Percentiles rank a stretch among this genome's conserved stretches.
Conservation (phyloP, 1,284 basidiomycete genomes). For the Melanopsichium pennsylvanicum region DNA sequence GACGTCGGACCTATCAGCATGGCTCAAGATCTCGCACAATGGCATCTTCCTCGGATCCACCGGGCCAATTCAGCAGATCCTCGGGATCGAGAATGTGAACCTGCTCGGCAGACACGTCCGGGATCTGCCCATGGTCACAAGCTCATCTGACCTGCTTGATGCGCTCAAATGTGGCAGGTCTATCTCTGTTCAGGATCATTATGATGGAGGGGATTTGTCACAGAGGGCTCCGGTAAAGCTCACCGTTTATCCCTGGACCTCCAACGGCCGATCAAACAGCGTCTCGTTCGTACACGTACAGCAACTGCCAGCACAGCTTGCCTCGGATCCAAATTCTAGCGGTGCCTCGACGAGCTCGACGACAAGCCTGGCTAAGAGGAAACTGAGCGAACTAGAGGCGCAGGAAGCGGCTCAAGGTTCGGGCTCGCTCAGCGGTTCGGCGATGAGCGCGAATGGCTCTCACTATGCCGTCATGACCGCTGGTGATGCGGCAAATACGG, state of each 20-base stretch:
- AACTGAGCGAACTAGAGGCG: conserved; percentile 11
- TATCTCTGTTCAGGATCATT: conserved; percentile 44
- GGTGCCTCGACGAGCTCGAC: not conserved
- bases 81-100: conserved; percentile 42
- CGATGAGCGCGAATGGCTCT: conserved; percentile 11
- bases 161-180: conserved; percentile 33
- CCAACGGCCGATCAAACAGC: conserved; percentile 30
- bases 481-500: conserved; percentile 32
- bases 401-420: conserved; percentile 5
- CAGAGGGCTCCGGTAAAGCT: conserved; percentile 36
- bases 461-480: conserved; percentile 29
- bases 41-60: conserved; percentile 46
- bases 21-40: conserved; percentile 48
- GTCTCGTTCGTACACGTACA: conserved; percentile 45
- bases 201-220: conserved; percentile 3
- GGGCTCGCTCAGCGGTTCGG: conserved; percentile 23
- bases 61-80: conserved; percentile 39
- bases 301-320: conserved; percentile 14
- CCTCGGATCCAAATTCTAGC: no score
- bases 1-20: conserved; percentile 22
- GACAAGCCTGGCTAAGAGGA: conserved; percentile 20
- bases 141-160: conserved; percentile 41
- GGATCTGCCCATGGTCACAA: conserved; percentile 45
- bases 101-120: conserved; percentile 39
- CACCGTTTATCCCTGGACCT: conserved; percentile 50